Percentiles rank a stretch among this genome's conserved stretches.
These are phyloP conservation scores for Rhizopogon vinicolor DNA, from an alignment of 768 basidiomycete species.

Conservation along the genomic window DNA sequence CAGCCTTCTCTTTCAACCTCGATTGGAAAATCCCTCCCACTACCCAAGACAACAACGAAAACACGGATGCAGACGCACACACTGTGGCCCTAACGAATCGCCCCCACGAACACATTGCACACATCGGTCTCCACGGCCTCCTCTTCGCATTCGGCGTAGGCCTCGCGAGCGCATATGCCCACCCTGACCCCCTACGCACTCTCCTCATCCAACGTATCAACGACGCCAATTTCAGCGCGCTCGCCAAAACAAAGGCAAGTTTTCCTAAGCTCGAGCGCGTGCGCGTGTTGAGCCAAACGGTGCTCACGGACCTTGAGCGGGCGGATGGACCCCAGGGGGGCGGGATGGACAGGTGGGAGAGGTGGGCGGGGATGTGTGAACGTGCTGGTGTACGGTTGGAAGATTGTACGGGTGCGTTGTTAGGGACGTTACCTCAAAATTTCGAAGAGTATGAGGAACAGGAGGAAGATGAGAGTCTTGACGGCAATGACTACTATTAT, in stretches of 20 bases:
- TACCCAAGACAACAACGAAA: conserved; percentile 11
- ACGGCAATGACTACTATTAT: conserved; percentile 25
- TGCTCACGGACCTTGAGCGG: conserved; percentile 55
- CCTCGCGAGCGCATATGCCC: conserved; percentile 37
- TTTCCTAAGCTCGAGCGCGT: conserved; percentile 62
- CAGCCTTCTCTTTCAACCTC: conserved; percentile 65
- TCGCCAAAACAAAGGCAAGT: conserved; percentile 31
- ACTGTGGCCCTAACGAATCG: conserved; percentile 37
- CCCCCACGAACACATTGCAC: conserved; percentile 53
- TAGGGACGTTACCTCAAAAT: conserved; percentile 41
- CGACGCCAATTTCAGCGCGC: conserved; percentile 58
- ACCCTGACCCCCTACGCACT: conserved; percentile 37
- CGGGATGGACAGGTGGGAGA: conserved; percentile 54
- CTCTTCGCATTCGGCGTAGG: conserved; percentile 67
- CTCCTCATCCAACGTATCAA: conserved; percentile 50
- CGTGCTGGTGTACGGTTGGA: conserved; percentile 54
- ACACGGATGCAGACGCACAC: conserved; percentile 19
- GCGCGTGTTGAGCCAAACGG: conserved; percentile 49
- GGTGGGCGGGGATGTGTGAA: conserved; percentile 59
- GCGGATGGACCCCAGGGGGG: conserved; percentile 42
- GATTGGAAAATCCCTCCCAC: conserved; percentile 57
- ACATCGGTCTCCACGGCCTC: conserved; percentile 68
- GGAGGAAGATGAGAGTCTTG: conserved; percentile 19
- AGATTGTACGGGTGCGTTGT: conserved; percentile 66
- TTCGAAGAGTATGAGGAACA: conserved; percentile 29